Percentiles rank a stretch among this genome's conserved stretches.
Conservation (phyloP, 495 filamentous ascomycete species). For the Penicillium longicatenatum region DNA sequence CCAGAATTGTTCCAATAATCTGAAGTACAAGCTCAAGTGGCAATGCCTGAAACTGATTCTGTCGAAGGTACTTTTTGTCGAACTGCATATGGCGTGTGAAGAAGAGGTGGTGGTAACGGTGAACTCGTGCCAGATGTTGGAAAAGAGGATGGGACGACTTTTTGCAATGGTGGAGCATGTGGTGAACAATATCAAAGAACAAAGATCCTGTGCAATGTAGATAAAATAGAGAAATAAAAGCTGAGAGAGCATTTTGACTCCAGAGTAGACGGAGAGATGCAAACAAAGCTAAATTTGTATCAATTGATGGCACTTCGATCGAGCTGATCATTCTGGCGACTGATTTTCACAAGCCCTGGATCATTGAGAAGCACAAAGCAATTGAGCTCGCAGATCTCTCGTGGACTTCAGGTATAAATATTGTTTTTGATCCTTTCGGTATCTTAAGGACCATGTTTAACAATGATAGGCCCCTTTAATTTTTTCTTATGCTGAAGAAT, state of each 20-base stretch:
- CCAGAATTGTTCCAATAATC: not conserved
- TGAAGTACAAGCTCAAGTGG: constrained; percentile 18
- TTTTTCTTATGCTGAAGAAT: not conserved
- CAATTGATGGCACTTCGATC: not conserved
- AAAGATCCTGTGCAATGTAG: constrained; percentile 14
- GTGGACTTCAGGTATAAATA: not conserved
- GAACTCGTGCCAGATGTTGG: constrained; percentile 17
- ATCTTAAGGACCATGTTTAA: not conserved
- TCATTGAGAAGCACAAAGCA: too few relatives aligned
- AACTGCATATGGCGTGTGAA: constrained; percentile 23
- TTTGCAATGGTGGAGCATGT: constrained; percentile 19
- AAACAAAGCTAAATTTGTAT: not conserved
- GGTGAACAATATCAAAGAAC: constrained; percentile 25
- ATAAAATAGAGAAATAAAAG: not conserved
- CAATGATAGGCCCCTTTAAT: not conserved
- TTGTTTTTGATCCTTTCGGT: not conserved
- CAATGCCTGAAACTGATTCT: constrained; percentile 19
- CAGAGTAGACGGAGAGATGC: not conserved
- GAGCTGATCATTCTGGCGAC: not conserved
- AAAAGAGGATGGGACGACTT: constrained; percentile 18
- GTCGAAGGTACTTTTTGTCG: constrained; percentile 16
- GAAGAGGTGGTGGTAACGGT: constrained; percentile 27
- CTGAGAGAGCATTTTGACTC: not conserved
- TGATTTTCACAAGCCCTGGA: not conserved
- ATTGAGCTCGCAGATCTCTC: too few relatives aligned